Evolutionary conservation across 1,284 basidiomycete species (phyloP).

Genomic region (Puccinia novopanici): DNA sequence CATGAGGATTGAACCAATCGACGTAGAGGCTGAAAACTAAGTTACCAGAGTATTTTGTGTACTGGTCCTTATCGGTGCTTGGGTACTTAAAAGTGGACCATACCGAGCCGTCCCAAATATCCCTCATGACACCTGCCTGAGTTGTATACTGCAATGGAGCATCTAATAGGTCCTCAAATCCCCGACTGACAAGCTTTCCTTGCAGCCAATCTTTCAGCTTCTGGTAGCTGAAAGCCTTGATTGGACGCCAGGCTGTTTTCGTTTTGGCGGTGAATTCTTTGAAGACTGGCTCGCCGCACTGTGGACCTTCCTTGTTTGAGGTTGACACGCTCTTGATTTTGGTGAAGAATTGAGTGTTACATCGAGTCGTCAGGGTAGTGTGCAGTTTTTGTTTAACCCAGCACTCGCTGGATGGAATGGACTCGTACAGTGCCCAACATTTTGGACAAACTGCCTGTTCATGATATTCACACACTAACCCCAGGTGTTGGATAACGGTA

Average conservation of each 20-base stretch:
- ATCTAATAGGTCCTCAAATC: slow-evolving; percentile 14
- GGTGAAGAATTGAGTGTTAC: slow-evolving; percentile 2
- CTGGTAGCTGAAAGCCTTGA: slow-evolving; percentile 15
- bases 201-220: slow-evolving; percentile 16
- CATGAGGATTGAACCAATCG: slow-evolving; percentile 38
- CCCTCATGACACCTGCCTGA: neutral
- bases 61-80: neutral
- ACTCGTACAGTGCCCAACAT: slow-evolving; percentile 6
- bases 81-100: neutral
- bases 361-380: neutral
- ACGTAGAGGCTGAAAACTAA: too few relatives aligned
- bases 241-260: slow-evolving; percentile 10
- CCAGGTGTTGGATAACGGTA: neutral
- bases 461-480: neutral
- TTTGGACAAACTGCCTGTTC: slow-evolving; percentile 11
- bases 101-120: too few relatives aligned
- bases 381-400: slow-evolving; percentile 17
- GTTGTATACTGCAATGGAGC: neutral
- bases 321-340: neutral
- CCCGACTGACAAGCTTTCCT: neutral
- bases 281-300: slow-evolving; percentile 8
- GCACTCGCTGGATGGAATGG: neutral
- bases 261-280: neutral
- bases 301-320: neutral
- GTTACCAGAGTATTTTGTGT: neutral